Evolutionary conservation across 2,329 filamentous ascomycete species (phyloP), one percentile per base, ranked within the genome.

Genomic region (Calonectria leucothoes): DNA sequence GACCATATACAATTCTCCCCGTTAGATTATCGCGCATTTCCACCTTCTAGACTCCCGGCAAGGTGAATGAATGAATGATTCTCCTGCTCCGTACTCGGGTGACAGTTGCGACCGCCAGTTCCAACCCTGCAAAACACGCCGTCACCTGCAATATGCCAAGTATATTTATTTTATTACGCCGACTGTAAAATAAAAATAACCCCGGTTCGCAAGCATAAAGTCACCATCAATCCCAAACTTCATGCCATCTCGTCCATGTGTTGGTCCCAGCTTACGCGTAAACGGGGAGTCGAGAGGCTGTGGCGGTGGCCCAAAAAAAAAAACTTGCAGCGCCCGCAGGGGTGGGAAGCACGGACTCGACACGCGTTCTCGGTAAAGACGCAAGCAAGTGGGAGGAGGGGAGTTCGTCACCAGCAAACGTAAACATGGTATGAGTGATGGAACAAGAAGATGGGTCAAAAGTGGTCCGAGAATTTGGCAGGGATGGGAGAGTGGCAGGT

Each of bases 391-490:
- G 23, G 4, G 33, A 39, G 55, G 35, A 23, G 33, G 31, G 20
- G n/a, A 61, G 55, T 61, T 61, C 33, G 55, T 61, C 55, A 61
- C 55, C 55, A 29, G 55, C 55, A 39, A 37, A 61, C 35, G 55
- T 61, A 37, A 37, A 61, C 55, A 23, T 61, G 55, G 55, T 39
- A 39, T 61, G 55, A 61, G 55, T 12, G 3, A 29, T 7, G 27
- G 33, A 39, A 61, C 8, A 37, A 20, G 35, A 35, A 61, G 27
- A 25, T 37, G 23, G 55, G 17, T 8, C 33, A 61, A 59, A 27
- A 61, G 55, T 61, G 55, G 55, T 25, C n/a, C 3, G 4, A 2
- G 12, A 31, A 27, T 17, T 5, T 8, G 6, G 25, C 23, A 11
- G 27, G 55, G n/a, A n/a, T n/a, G n/a, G 55, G 33, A 6, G 4